Evolutionary conservation across 352 stramenopile genomes (phyloP), one percentile per base, ranked within the genome.

Genomic region (Phytophthora pluvialis): DNA sequence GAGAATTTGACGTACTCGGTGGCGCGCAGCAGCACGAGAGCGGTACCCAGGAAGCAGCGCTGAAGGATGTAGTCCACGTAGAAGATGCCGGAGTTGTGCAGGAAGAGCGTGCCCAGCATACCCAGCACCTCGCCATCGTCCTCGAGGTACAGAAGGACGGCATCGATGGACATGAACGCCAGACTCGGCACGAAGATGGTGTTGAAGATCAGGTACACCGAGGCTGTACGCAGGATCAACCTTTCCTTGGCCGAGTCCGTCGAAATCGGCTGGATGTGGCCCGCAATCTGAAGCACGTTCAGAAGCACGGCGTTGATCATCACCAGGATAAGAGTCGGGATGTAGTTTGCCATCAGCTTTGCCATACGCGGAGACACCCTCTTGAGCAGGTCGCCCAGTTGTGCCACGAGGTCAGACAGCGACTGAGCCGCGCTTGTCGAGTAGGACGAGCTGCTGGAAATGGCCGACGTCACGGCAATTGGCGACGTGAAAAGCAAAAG

Each of bases 41-140:
- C 84, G 31, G 85, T 93, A 8, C 87, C 85, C 9, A 95, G 63
- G 63, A 95, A 95, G 42, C 78, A 86, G 13, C 87, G 83, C 73
- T 95, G 87, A 33, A 95, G 76, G 49, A 94, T 81, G 52, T 95
- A 95, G 64, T 92, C 90, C 52, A 94, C 83, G 74, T 93, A 95
- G 60, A 95, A 95, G 38, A 94, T 86, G n/a, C 87, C 87, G 15
- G 87, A 93, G 55, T 95, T 95, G 80, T 91, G 85, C 40, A 95
- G 51, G 65, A 95, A 95, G 16, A 95, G 76, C 38, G 86, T 91
- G 12, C 86, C 87, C 0, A 95, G 72, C 72, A 94, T 91, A 32
- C 89, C 82, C 16, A 94, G 67, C 56, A 94, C 81, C 49, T 93
- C 78, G 36, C 80, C 86, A 42, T 93, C 81, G 33, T 78, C 76